A percentile compares a stretch with the other conserved stretches of the same genome.
phyloP scores from a whole-genome alignment of 2,329 filamentous ascomycete genomes.

The Trichoderma brevicompactum region DNA sequence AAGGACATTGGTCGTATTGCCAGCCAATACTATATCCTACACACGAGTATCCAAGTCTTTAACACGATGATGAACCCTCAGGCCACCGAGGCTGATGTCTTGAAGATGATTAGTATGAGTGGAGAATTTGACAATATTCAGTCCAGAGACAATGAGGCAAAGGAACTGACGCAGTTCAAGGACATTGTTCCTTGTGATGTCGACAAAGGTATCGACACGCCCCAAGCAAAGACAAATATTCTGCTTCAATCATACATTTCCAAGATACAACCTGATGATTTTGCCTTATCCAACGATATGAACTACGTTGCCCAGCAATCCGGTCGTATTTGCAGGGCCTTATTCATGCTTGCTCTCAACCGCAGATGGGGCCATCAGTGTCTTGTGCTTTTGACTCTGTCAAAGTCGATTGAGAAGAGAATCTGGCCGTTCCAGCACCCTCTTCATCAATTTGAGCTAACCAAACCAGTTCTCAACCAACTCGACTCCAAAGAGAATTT shows the following conservation, averaged over 20 bases:
- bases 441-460: slow-evolving; percentile 91
- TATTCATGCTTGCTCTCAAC: slow-evolving; percentile 98
- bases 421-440: slow-evolving; percentile 96
- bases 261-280: slow-evolving; percentile 84
- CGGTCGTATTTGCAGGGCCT: slow-evolving; percentile 86
- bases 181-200: slow-evolving; percentile 77
- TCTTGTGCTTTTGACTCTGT: slow-evolving; percentile 84
- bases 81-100: slow-evolving; percentile 85
- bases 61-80: slow-evolving; percentile 89
- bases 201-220: slow-evolving; percentile 68
- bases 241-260: slow-evolving; percentile 94
- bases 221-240: slow-evolving; percentile 95
- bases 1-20: slow-evolving; percentile 97
- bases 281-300: slow-evolving; percentile 87
- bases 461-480: slow-evolving; percentile 79
- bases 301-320: slow-evolving; percentile 97
- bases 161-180: slow-evolving; percentile 78
- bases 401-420: slow-evolving; percentile 95
- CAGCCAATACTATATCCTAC: slow-evolving; percentile 94
- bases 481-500: slow-evolving; percentile 78
- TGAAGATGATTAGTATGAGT: slow-evolving; percentile 97
- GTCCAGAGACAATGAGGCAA: slow-evolving; percentile 84
- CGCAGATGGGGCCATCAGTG: slow-evolving; percentile 96
- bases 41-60: slow-evolving; percentile 94
- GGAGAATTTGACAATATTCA: slow-evolving; percentile 98